These are phyloP conservation scores for Domatiomyces catenatus DNA, from an alignment of 2,329 filamentous ascomycete species.

Conservation along the genomic window DNA sequence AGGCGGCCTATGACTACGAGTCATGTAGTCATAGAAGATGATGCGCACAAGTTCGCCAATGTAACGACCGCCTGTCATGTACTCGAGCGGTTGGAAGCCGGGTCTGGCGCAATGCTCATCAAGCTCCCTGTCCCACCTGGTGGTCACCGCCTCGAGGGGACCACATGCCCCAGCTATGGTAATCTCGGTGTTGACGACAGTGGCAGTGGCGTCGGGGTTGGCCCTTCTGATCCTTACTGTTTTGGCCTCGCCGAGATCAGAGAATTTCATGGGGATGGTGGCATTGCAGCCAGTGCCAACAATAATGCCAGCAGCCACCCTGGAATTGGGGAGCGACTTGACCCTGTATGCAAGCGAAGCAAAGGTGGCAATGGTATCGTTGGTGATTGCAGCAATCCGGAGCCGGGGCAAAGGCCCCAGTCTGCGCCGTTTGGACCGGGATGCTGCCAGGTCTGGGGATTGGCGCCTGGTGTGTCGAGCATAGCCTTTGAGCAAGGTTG, in stretches of 20 bases:
- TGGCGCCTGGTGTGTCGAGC: conserved; percentile 33
- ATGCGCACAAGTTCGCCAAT: conserved; percentile 61
- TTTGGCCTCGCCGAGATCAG: conserved; percentile 49
- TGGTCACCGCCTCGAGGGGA: conserved; percentile 53
- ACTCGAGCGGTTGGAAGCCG: conserved; percentile 69
- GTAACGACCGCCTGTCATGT: conserved; percentile 68
- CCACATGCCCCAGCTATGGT: conserved; percentile 61
- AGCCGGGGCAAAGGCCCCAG: conserved; percentile 43
- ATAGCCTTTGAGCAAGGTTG: conserved; percentile 40
- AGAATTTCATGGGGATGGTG: conserved; percentile 55
- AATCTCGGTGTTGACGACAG: conserved; percentile 74
- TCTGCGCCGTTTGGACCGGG: conserved; percentile 30
- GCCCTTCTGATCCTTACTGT: conserved; percentile 34
- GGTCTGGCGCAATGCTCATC: conserved; percentile 53
- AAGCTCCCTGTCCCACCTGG: conserved; percentile 53
- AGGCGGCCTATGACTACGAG: conserved; percentile 23
- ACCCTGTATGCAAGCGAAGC: conserved; percentile 62
- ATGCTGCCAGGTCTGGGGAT: conserved; percentile 21
- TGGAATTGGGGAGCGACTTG: conserved; percentile 43
- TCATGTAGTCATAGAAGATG: conserved; percentile 51
- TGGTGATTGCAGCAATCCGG: conserved; percentile 60
- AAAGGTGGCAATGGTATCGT: conserved; percentile 66
- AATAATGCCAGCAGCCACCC: conserved; percentile 64
- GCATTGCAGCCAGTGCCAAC: conserved; percentile 71
- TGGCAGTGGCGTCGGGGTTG: conserved; percentile 41